phyloP scores from a whole-genome alignment of 345 rosid species.

The Triadica sebifera region DNA sequence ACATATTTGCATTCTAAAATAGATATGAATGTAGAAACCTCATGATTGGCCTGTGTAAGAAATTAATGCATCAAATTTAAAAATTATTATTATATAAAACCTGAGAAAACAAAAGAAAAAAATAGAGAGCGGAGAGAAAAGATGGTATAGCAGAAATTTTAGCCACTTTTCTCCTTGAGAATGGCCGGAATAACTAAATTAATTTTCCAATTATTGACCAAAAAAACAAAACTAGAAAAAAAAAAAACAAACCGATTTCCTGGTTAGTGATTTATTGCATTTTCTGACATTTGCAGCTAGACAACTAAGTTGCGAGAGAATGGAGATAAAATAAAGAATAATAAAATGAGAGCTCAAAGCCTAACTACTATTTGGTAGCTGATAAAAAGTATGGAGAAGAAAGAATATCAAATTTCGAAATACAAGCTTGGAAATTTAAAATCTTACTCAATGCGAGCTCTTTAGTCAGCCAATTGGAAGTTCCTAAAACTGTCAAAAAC shows the following conservation, averaged over 20 bases:
- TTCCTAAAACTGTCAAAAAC: neutral
- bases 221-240: too few relatives aligned
- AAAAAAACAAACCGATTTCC: neutral
- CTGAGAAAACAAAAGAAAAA: neutral
- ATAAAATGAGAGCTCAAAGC: neutral
- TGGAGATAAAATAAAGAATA: neutral
- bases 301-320: neutral
- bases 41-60: neutral
- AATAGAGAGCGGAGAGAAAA: neutral
- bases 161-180: neutral
- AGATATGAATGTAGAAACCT: neutral
- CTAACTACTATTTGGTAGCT: neutral
- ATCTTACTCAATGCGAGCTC: constrained; percentile 13
- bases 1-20: neutral
- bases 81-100: neutral
- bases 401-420: neutral
- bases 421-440: neutral
- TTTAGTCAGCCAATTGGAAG: neutral
- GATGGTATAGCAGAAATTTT: neutral
- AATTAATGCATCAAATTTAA: neutral
- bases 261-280: neutral
- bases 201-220: neutral
- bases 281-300: neutral
- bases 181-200: neutral
- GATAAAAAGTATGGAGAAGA: neutral